Percentiles rank a stretch among this genome's conserved stretches.
These are phyloP conservation scores for Delonix regia DNA, from an alignment of 306 rosid species.

Conservation along the genomic window DNA sequence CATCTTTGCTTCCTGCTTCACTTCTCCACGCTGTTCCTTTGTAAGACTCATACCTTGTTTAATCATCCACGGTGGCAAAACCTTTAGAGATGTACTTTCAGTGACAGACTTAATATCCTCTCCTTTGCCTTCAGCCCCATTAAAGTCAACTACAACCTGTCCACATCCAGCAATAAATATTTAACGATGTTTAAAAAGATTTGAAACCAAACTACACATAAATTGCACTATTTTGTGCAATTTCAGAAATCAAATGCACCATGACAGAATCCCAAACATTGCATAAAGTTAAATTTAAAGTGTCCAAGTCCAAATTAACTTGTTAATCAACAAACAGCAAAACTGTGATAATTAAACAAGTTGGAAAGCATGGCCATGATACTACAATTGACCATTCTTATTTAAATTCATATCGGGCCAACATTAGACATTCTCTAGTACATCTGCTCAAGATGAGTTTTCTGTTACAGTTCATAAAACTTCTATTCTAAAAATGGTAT, in stretches of 20 bases:
- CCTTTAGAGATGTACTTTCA: conserved; percentile 48
- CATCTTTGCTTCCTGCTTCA: conserved; percentile 62
- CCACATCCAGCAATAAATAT: conserved; percentile 24
- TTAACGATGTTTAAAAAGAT: not conserved
- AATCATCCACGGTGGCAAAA: conserved; percentile 91
- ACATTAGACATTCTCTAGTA: not conserved
- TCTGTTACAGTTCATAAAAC: conserved; percentile 1
- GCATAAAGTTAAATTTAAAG: not conserved
- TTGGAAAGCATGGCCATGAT: conserved; percentile 4
- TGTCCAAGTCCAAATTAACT: not conserved
- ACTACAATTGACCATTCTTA: not conserved
- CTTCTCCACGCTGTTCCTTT: conserved; percentile 76
- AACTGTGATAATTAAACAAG: conserved; percentile 3
- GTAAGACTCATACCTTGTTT: conserved; percentile 81
- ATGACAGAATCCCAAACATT: not conserved
- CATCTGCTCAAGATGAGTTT: not conserved
- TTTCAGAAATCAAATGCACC: not conserved
- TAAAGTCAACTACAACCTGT: conserved; percentile 79
- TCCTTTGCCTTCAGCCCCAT: conserved; percentile 61
- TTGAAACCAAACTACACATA: not conserved
- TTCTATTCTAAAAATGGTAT: not conserved
- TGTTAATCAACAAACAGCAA: not conserved
- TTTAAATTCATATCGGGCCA: conserved; percentile 3
- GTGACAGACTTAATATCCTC: conserved; percentile 37
- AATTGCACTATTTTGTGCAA: not conserved